Conservation (phyloP, 176 grass and related monocot genomes). For the Cocos nucifera region DNA sequence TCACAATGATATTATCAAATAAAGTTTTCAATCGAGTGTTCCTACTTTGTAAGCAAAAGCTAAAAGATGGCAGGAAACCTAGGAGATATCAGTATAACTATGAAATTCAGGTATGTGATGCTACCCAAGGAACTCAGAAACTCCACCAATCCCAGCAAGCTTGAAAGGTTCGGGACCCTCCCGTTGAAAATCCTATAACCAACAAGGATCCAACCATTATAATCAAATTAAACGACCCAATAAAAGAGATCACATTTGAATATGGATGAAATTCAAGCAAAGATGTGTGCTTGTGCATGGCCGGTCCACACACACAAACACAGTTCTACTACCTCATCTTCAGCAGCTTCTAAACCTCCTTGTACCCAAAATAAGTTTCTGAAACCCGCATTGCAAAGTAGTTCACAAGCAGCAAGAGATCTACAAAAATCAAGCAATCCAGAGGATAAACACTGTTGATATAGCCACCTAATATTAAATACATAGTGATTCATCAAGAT, state of each 20-base stretch:
- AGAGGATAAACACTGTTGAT: not conserved
- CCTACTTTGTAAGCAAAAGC: too few species aligned
- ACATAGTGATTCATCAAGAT: too few species aligned
- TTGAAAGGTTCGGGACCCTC: constrained; percentile 91
- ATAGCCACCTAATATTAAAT: too few species aligned
- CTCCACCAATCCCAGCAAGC: constrained; percentile 75
- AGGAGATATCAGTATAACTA: too few species aligned
- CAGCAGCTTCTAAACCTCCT: constrained; percentile 89
- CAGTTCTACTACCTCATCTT: constrained; percentile 65
- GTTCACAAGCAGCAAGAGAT: constrained; percentile 86
- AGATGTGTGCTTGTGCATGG: too few species aligned
- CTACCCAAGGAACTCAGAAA: constrained; percentile 91
- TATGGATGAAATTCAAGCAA: too few species aligned
- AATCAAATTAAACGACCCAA: not conserved
- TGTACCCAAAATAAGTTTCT: constrained; percentile 92
- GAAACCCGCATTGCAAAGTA: constrained; percentile 77
- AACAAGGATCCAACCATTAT: not conserved
- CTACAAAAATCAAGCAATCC: constrained; percentile 27
- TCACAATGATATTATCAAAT: too few species aligned
- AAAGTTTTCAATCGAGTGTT: too few species aligned
- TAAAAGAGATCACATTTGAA: too few species aligned
- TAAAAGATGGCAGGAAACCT: too few species aligned
- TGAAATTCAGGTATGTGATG: not conserved
- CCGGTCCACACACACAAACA: too few species aligned
- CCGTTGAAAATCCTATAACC: constrained; percentile 62